A percentile compares a stretch with the other conserved stretches of the same genome.
phyloP scores from a whole-genome alignment of 306 rosid genomes.

The Cucumis melo region DNA sequence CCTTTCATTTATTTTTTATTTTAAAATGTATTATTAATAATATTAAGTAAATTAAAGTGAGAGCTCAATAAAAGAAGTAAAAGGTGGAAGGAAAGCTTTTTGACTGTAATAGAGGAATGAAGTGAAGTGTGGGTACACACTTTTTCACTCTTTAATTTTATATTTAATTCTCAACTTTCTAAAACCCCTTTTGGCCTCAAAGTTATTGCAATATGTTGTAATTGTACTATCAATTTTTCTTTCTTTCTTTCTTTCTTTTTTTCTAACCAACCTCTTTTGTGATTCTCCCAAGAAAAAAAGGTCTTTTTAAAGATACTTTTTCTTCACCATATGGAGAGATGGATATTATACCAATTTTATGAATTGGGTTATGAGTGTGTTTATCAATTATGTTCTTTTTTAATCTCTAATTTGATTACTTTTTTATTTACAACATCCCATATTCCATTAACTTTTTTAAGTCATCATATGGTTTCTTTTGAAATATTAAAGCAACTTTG shows the following conservation, averaged over 20 bases:
- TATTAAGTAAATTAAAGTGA: constrained; percentile 3
- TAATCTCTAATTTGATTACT: neutral
- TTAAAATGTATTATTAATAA: neutral
- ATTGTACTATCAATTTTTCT: neutral
- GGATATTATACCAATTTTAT: neutral
- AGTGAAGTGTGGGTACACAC: constrained; percentile 12
- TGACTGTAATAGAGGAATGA: constrained; percentile 34
- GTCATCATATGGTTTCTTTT: neutral
- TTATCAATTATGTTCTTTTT: neutral
- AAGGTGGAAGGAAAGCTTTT: constrained; percentile 27
- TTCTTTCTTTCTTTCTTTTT: neutral
- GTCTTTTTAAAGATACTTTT: neutral
- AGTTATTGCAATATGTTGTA: constrained; percentile 20
- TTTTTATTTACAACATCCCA: neutral
- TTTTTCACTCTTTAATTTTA: constrained; percentile 19
- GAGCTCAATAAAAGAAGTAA: constrained; percentile 20
- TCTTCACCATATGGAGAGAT: neutral
- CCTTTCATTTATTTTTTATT: neutral
- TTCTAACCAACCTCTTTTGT: neutral
- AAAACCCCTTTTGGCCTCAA: constrained; percentile 29
- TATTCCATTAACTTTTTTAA: neutral
- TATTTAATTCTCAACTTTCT: constrained; percentile 19
- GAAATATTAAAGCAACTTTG: neutral
- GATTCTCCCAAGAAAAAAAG: neutral
- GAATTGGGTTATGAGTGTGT: neutral